These are phyloP conservation scores for Trichothecium sympodiale DNA, from an alignment of 2,329 filamentous ascomycete genomes.

Conservation along the genomic window DNA sequence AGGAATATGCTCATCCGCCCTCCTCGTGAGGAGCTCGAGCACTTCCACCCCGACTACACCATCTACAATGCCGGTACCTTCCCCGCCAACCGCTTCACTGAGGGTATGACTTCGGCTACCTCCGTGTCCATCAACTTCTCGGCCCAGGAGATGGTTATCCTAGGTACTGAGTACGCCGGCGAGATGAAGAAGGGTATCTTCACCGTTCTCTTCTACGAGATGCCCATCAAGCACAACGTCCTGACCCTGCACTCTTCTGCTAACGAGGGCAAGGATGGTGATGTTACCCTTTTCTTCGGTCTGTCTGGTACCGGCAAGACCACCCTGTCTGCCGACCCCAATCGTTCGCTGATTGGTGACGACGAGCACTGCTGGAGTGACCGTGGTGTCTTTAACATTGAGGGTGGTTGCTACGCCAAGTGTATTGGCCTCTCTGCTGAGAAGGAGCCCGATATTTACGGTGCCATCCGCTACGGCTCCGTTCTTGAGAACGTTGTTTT, in stretches of 20 bases:
- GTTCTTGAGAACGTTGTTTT: slow-evolving; percentile 99
- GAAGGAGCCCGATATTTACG: slow-evolving; percentile 98
- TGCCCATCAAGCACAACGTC: slow-evolving; percentile 99
- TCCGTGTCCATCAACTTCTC: slow-evolving; percentile 98
- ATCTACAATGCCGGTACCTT: slow-evolving; percentile 99
- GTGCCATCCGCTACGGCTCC: slow-evolving; percentile 91
- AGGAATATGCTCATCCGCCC: slow-evolving; percentile 99
- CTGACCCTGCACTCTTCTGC: slow-evolving; percentile 96
- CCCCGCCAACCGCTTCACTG: slow-evolving; percentile 95
- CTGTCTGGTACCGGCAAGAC: slow-evolving; percentile 98
- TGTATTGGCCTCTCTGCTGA: slow-evolving; percentile 92
- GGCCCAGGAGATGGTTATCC: slow-evolving; percentile 99
- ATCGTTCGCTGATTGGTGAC: slow-evolving; percentile 91
- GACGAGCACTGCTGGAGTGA: slow-evolving; percentile 99
- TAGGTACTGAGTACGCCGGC: slow-evolving; percentile 96
- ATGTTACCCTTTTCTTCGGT: slow-evolving; percentile 98
- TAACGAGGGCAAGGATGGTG: slow-evolving; percentile 88
- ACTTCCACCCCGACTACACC: slow-evolving; percentile 98
- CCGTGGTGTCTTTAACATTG: slow-evolving; percentile 96
- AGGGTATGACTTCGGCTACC: slow-evolving; percentile 96
- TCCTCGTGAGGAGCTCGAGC: slow-evolving; percentile 78
- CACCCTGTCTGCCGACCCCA: slow-evolving; percentile 90
- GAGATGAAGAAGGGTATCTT: slow-evolving; percentile 85
- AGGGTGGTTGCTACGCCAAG: slow-evolving; percentile 99
- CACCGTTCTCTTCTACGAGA: slow-evolving; percentile 99